Evolutionary conservation across 2,329 filamentous ascomycete genomes (phyloP), one percentile per base, ranked within the genome.

Genomic region (Xylaria hypoxylon): DNA sequence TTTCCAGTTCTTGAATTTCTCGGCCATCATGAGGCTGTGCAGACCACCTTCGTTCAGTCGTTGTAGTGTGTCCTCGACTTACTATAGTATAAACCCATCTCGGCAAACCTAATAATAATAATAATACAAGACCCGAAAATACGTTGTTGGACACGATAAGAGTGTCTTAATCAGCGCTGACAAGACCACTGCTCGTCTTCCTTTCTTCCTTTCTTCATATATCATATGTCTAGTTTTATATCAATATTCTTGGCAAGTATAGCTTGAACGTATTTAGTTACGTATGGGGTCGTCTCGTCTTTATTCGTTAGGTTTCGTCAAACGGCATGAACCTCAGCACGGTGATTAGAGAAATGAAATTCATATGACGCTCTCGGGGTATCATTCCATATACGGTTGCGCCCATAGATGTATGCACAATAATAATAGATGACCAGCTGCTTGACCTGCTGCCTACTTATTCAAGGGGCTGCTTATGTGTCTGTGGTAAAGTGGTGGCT

Each of bases 1-100:
- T 61, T 58, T 47, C 57, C 38, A 40, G 50, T 64, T 59, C 53
- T 63, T 66, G 64, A 66, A 66, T 55, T 50, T 56, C 44, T 59
- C 50, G 55, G n/a, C 48, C 50, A 52, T 50, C 5, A 59, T 55
- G 59, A 67, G 64, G 60, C 50, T 31, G 59, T 66, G 58, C 62
- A 55, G 19, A n/a, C 50, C 53, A 44, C 35, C 33, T 59, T 42
- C 5, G 28, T 26, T 28, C 38, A 26, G 31, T 38, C 35, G 13
- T 38, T 11, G 11, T 3, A 38, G 10, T 38, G n/a, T 8, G 8
- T 31, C 28, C 28, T 31, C 5, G 5, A 31, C 28, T 31, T 8
- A 31, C 28, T 31, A 8, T n/a, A n/a, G n/a, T n/a, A n/a, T 31
- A 38, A 44, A 38, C 10, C 48, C 48, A 52, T 52, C 48, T 52